Percentiles rank a stretch among this genome's conserved stretches.
Evolutionary conservation across 1,139 yeast species (phyloP).

Genomic region (Torulaspora globosa): DNA sequence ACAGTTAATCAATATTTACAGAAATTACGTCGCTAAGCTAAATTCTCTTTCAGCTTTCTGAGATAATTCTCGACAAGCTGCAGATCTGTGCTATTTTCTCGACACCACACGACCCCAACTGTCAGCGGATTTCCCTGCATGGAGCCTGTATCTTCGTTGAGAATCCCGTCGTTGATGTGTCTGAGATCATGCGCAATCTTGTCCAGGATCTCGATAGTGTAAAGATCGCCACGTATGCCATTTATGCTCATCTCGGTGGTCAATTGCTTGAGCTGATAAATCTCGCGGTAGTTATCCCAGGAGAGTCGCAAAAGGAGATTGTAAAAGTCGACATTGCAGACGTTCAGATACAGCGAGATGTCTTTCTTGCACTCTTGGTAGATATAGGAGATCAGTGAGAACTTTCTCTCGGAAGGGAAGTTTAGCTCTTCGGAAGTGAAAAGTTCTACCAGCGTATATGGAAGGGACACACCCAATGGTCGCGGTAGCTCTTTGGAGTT

Average conservation of each 20-base stretch:
- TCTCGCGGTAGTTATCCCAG: conserved; percentile 32
- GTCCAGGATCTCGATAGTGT: conserved; percentile 30
- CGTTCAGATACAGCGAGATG: conserved; percentile 29
- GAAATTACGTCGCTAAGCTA: conserved; percentile 8
- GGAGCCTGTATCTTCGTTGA: conserved; percentile 16
- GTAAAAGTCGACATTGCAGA: conserved; percentile 34
- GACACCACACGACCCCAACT: conserved; percentile 23
- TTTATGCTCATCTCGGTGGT: conserved; percentile 34
- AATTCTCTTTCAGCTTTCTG: conserved; percentile 19
- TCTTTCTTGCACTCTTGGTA: conserved; percentile 32
- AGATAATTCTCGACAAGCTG: conserved; percentile 20
- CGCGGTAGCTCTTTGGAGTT: conserved; percentile 24
- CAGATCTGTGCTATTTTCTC: conserved; percentile 21
- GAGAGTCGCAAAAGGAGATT: conserved; percentile 28
- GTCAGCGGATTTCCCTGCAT: conserved; percentile 8
- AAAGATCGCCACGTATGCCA: conserved; percentile 33
- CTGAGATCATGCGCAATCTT: conserved; percentile 21
- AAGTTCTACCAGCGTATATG: conserved; percentile 25
- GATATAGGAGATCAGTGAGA: conserved; percentile 26
- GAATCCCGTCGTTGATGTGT: conserved; percentile 26
- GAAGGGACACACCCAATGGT: conserved; percentile 31
- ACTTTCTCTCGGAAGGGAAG: conserved; percentile 29
- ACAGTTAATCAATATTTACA: background rate
- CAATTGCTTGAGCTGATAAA: conserved; percentile 22
- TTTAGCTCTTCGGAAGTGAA: conserved; percentile 19